Conservation (phyloP, 2,329 filamentous ascomycete genomes). For the Domatiomyces globalis region DNA sequence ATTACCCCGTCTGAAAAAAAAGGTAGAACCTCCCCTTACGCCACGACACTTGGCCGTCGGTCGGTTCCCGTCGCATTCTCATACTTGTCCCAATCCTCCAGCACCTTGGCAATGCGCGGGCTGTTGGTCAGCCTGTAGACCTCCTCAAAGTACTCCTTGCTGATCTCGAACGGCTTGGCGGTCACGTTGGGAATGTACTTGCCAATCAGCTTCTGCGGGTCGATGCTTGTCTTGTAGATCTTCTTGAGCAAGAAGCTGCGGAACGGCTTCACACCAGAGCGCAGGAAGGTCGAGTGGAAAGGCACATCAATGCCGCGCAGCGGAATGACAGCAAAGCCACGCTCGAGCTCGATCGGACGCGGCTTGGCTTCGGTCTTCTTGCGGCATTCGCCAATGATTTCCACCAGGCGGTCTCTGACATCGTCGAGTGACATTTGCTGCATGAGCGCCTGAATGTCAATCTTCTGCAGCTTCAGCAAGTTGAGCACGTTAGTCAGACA, state of each 20-base stretch:
- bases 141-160: constrained; percentile 98
- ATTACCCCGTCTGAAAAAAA: neutral
- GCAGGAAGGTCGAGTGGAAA: constrained; percentile 97
- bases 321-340: constrained; percentile 92
- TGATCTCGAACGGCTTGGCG: constrained; percentile 84
- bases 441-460: constrained; percentile 90
- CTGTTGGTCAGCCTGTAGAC: constrained; percentile 87
- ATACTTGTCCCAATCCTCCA: constrained; percentile 79
- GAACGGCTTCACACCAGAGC: constrained; percentile 98
- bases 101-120: constrained; percentile 38
- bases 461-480: constrained; percentile 90
- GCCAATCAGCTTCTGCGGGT: constrained; percentile 87
- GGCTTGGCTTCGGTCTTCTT: constrained; percentile 82
- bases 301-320: constrained; percentile 90
- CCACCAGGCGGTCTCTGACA: constrained; percentile 73
- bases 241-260: constrained; percentile 97
- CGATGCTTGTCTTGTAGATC: constrained; percentile 98
- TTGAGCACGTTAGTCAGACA: constrained; percentile 69
- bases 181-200: constrained; percentile 99
- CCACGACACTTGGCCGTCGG: neutral
- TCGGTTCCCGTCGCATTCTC: constrained; percentile 23
- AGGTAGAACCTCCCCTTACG: no score
- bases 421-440: constrained; percentile 74
- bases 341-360: constrained; percentile 72
- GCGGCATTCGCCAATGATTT: constrained; percentile 82